Base-by-base conservation (phyloP, 2,329 filamentous ascomycete species). In the Myriosclerotinia curreyana region DNA sequence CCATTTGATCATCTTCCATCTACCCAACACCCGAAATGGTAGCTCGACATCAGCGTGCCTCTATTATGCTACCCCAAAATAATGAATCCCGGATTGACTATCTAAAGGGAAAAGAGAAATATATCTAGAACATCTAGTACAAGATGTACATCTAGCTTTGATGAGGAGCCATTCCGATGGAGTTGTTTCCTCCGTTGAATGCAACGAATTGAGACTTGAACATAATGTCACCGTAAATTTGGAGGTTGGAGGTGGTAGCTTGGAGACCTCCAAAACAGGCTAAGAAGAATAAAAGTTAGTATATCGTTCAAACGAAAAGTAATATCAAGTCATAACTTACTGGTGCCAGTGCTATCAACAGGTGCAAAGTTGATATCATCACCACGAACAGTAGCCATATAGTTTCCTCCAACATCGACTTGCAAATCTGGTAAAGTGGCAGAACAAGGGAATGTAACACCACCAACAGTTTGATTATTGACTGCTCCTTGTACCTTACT, bases 211-310 rank as follows among this genome's bases (percentile, higher is more conserved):
- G 81, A 40, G 81, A 82, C 77, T 85, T 85, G 77, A 86, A 85
- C 72, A 86, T 81, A 70, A 85, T 81, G 71, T 86, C 83, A 22
- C 84, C 83, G 71, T 83, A 86, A 72, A 91, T 86, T 75, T 86
- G 83, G 46, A 88, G 74, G 36, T 77, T 76, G 17, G 77, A 77
- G 1, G 80, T 78, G 54, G 83, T 84, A 40, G 82, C 80, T 77
- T 91, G 88, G 22, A 91, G 76, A 69, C 86, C 87, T 66, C 87
- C 88, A 69, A 88, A 90, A 78, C 88, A 91, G 63, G 79, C 80
- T 82, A 64, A 36, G 55, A 59, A 55, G 42, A 25, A 15, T 49
- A 14, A 60, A 36, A 52, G 65, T 60, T 58, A 67, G 56, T 51
- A 31, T 51, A 28, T 42, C 25, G 9, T 12, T 55, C 15, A n/a